Evolutionary conservation across 306 rosid species (phyloP), one percentile per base, ranked within the genome.

Genomic region (Clitoria ternatea): DNA sequence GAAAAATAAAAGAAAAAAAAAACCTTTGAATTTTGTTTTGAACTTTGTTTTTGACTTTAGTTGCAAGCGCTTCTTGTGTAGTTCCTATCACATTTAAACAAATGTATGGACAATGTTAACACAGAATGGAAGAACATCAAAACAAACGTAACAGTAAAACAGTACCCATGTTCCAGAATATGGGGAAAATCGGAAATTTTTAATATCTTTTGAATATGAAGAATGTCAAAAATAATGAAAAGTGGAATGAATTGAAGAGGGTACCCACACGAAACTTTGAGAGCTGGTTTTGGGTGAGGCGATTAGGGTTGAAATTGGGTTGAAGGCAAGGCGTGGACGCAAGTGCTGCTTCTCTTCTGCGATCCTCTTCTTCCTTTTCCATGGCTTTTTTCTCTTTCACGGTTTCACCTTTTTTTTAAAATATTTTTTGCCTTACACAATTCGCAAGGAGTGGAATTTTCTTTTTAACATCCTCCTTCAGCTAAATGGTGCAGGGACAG

Each of bases 61-160:
- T 77, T 86, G 88, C 53, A 90, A 73, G 36, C 97, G 90, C 82
- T 68, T 90, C 74, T 59, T 77, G 75, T 90, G 94, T 54, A 90
- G 79, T 78, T 90, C 97, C 97, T 90, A 45, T 11, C 59, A 52
- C 9, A 66, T 61, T 65, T 6, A 14, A 69, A 72, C 0, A 14
- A 69, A 72, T 0, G 42, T 44, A 40, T 0, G 42, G 13, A 36
- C 39, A 49, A 8, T 14, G 65, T 59, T 68, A 50, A 40, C 37
- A 1, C 13, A n/a, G 22, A 61, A 45, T 15, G 15, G 22, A 61
- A 45, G 32, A 72, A 2, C 9, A 70, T 50, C 20, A 47, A 47
- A 55, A 43, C 11, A 65, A n/a, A 32, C 10, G 7, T 4, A 33
- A 9, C 2, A 40, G 24, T 60, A 8, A 22, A 48, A 68, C 50